A percentile compares a stretch with the other conserved stretches of the same genome.
phyloP scores from a whole-genome alignment of 768 basidiomycete genomes.

The Saitozyma podzolica region DNA sequence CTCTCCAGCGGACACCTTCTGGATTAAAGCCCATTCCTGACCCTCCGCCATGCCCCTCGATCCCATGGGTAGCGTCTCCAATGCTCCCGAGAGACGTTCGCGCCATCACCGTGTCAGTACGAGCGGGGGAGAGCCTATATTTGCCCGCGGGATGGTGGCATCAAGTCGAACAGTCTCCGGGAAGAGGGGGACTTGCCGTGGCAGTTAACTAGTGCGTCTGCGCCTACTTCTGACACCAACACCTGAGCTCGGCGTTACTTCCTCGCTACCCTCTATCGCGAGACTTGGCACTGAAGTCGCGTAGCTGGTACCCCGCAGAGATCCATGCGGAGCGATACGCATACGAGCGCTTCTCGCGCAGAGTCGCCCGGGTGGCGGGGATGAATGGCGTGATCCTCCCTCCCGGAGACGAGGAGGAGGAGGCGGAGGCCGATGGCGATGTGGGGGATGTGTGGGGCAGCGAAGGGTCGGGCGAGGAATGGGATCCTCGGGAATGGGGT shows the following conservation, averaged over 20 bases:
- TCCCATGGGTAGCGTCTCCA: slow-evolving; percentile 74
- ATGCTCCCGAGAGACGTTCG: slow-evolving; percentile 56
- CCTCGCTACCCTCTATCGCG: not conserved
- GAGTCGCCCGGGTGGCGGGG: slow-evolving; percentile 32
- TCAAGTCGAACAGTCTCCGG: slow-evolving; percentile 66
- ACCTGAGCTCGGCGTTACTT: too few species aligned
- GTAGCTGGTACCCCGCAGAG: slow-evolving; percentile 41
- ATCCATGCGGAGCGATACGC: slow-evolving; percentile 33
- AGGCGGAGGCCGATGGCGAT: slow-evolving; percentile 4
- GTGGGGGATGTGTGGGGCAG: slow-evolving; percentile 16
- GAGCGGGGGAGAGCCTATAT: slow-evolving; percentile 77
- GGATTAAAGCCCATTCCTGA: slow-evolving; percentile 13
- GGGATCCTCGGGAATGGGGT: slow-evolving; percentile 36
- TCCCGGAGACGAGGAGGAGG: not conserved
- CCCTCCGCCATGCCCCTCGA: slow-evolving; percentile 33
- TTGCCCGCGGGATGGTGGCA: slow-evolving; percentile 96
- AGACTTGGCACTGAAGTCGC: not conserved
- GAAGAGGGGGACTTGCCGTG: slow-evolving; percentile 38
- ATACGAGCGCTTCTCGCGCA: slow-evolving; percentile 24
- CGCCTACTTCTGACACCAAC: not conserved
- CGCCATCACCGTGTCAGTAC: slow-evolving; percentile 67
- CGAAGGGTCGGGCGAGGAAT: slow-evolving; percentile 23
- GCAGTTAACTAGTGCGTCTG: slow-evolving; percentile 51
- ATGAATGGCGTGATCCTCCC: slow-evolving; percentile 30
- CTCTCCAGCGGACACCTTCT: slow-evolving; percentile 17